A percentile compares a stretch with the other conserved stretches of the same genome.
These are phyloP conservation scores for Moricandia moricandioides DNA, from an alignment of 345 rosid genomes.

Conservation along the genomic window DNA sequence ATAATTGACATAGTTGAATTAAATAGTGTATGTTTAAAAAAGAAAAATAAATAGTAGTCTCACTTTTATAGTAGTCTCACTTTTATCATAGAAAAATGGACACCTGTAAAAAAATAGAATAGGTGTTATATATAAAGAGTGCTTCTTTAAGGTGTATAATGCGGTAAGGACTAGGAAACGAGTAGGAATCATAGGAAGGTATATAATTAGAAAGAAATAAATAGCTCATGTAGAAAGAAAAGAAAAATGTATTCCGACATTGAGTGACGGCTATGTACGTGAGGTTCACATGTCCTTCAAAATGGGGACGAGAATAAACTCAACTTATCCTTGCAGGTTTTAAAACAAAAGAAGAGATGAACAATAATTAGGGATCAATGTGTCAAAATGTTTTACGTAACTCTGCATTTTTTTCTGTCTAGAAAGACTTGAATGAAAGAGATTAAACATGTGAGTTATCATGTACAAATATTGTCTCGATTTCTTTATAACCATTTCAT, in stretches of 20 bases:
- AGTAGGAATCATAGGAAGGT: constrained; percentile 20
- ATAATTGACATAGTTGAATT: constrained; percentile 2
- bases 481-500: background rate
- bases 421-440: background rate
- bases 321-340: constrained; percentile 10
- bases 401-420: background rate
- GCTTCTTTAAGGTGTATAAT: constrained; percentile 13
- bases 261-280: constrained; percentile 33
- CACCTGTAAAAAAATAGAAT: background rate
- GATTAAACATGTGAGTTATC: background rate
- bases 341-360: background rate
- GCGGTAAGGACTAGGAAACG: constrained; percentile 18
- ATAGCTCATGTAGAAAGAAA: background rate
- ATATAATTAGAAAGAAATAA: constrained; percentile 14
- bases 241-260: constrained; percentile 21
- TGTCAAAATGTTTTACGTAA: constrained; percentile 25
- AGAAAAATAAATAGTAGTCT: background rate
- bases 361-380: background rate
- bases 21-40: background rate
- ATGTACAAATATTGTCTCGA: background rate
- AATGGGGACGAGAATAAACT: background rate
- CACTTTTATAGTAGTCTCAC: background rate
- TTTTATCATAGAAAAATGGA: constrained; percentile 5
- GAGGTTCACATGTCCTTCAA: constrained; percentile 18
- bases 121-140: background rate